A percentile compares a stretch with the other conserved stretches of the same genome.
phyloP scores from a whole-genome alignment of 2,329 filamentous ascomycete genomes.

The Fusarium denticulatum region DNA sequence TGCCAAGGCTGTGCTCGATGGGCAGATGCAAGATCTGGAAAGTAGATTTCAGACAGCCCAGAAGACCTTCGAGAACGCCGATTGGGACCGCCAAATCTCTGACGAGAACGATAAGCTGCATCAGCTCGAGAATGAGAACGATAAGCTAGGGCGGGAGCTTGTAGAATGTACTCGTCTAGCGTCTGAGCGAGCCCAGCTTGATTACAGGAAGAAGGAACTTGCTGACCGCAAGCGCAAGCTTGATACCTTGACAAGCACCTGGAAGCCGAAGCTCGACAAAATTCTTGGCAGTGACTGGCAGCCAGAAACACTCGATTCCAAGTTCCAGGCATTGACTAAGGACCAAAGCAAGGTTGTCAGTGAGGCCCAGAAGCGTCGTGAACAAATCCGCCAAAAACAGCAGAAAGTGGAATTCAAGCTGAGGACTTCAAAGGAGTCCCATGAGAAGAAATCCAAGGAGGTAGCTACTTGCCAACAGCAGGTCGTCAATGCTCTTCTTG shows the following conservation, averaged over 20 bases:
- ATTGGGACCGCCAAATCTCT: constrained; percentile 77
- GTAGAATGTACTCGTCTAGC: constrained; percentile 84
- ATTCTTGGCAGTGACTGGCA: constrained; percentile 75
- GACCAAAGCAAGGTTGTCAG: constrained; percentile 66
- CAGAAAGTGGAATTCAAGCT: constrained; percentile 81
- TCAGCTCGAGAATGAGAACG: constrained; percentile 75
- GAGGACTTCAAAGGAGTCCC: constrained; percentile 70
- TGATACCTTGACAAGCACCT: constrained; percentile 79
- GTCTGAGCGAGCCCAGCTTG: constrained; percentile 83
- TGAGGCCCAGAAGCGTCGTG: constrained; percentile 75
- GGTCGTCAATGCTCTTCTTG: constrained; percentile 60
- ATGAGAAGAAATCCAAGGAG: constrained; percentile 72
- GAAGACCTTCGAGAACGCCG: constrained; percentile 68
- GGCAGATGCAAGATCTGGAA: constrained; percentile 76
- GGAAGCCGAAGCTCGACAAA: constrained; percentile 74
- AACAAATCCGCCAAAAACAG: constrained; percentile 75
- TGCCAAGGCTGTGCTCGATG: constrained; percentile 78
- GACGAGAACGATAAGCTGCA: constrained; percentile 72
- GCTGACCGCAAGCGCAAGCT: constrained; percentile 78
- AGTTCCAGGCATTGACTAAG: constrained; percentile 72
- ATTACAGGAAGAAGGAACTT: constrained; percentile 83
- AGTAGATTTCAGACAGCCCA: constrained; percentile 69
- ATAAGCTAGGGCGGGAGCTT: constrained; percentile 80
- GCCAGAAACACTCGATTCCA: constrained; percentile 72
- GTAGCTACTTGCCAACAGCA: constrained; percentile 68